phyloP scores from a whole-genome alignment of 257 asterid species.

The Lithospermum erythrorhizon region DNA sequence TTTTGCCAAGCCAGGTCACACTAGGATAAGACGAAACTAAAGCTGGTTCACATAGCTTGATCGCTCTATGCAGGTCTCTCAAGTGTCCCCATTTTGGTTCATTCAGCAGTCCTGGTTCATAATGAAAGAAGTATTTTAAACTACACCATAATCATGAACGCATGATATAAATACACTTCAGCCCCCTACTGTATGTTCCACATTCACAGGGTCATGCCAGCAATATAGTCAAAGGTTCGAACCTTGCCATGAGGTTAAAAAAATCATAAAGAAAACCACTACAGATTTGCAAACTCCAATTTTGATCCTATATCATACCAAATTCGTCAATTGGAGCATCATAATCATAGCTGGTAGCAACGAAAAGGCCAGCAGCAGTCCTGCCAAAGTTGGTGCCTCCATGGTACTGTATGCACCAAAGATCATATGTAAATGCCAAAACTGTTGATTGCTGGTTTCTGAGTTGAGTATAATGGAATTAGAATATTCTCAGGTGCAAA shows the following conservation, averaged over 20 bases:
- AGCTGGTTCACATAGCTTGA: constrained; percentile 83
- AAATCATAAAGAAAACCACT: background rate
- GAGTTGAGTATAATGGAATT: background rate
- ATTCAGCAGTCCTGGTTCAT: constrained; percentile 42
- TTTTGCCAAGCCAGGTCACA: constrained; percentile 70
- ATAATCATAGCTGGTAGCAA: constrained; percentile 80
- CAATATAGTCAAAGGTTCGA: too few species aligned
- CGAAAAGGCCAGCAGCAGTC: constrained; percentile 64
- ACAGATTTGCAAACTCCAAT: background rate
- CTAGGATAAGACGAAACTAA: constrained; percentile 72
- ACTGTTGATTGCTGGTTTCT: background rate
- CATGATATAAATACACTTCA: too few species aligned
- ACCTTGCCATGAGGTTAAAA: too few species aligned
- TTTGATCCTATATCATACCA: constrained; percentile 26
- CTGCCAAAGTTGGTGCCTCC: constrained; percentile 92
- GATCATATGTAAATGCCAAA: background rate
- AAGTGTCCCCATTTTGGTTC: constrained; percentile 80
- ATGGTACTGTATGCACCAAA: constrained; percentile 48
- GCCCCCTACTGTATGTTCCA: too few species aligned
- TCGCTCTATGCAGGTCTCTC: constrained; percentile 70
- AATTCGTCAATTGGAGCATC: constrained; percentile 93
- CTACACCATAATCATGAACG: background rate
- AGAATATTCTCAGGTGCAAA: background rate
- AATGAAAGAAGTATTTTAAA: background rate
- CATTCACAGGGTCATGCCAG: too few species aligned